Percentiles rank a stretch among this genome's conserved stretches.
Evolutionary conservation across 2,329 filamentous ascomycete genomes (phyloP).

Genomic region (Huntiella decipiens): DNA sequence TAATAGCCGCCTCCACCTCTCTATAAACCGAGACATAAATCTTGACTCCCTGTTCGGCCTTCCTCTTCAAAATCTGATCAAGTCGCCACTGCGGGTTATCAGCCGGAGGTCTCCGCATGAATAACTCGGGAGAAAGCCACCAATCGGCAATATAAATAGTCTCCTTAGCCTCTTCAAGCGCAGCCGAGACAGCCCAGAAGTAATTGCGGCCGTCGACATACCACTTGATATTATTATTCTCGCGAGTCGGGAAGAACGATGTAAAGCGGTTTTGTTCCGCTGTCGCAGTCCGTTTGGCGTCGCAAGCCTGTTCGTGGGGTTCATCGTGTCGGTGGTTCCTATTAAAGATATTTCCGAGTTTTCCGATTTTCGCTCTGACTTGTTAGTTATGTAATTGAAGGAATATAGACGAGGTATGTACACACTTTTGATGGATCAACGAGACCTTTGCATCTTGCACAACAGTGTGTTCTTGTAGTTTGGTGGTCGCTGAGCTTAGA

Average conservation of each 20-base stretch:
- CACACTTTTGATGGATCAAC: slow-evolving; percentile 40
- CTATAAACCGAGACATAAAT: slow-evolving; percentile 90
- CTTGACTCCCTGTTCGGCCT: slow-evolving; percentile 81
- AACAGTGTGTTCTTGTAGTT: slow-evolving; percentile 6
- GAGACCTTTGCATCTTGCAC: slow-evolving; percentile 25
- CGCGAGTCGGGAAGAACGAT: slow-evolving; percentile 77
- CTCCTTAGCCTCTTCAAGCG: slow-evolving; percentile 77
- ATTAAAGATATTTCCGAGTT: slow-evolving; percentile 54
- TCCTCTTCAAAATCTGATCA: slow-evolving; percentile 71
- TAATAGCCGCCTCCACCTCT: slow-evolving; percentile 62
- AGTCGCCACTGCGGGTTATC: slow-evolving; percentile 71
- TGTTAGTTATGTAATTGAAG: not conserved
- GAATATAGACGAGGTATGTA: slow-evolving; percentile 3
- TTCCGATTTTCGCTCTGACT: slow-evolving; percentile 35
- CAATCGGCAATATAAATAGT: slow-evolving; percentile 92
- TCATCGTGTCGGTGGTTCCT: slow-evolving; percentile 84
- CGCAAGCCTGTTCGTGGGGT: slow-evolving; percentile 67
- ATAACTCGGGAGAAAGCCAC: slow-evolving; percentile 86
- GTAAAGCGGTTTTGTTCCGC: slow-evolving; percentile 60
- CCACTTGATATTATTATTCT: slow-evolving; percentile 84
- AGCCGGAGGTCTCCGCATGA: slow-evolving; percentile 67
- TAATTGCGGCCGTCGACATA: slow-evolving; percentile 94
- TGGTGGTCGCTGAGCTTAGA: slow-evolving; percentile 5
- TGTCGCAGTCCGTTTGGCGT: slow-evolving; percentile 58
- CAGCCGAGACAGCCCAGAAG: slow-evolving; percentile 80